Base-by-base conservation (phyloP, 768 basidiomycete genomes). In the Boletus patriciae region DNA sequence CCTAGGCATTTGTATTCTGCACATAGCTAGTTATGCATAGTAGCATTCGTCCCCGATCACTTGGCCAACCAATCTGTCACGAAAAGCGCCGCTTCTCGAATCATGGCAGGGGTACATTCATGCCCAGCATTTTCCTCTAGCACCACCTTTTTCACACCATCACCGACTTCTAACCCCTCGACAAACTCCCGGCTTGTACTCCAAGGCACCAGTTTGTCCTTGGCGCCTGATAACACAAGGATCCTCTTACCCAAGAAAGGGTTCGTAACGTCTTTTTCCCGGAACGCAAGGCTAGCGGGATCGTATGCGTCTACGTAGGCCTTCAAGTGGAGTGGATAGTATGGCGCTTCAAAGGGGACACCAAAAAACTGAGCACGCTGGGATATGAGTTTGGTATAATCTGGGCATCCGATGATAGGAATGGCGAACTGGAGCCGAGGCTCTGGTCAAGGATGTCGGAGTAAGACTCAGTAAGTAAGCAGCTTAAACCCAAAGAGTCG, bases 191-290 rank as follows among this genome's bases (percentile, higher is more conserved):
- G 46, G 53, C 83, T 83, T 18, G 80, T 76, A n/a, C 64, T 62
- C 80, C 83, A 85, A 12, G 89, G 90, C 18, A 93, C 91, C 16
- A 88, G 63, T 42, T 64, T 71, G 70, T 94, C 92, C 21, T 73
- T 76, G 53, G 62, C 80, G 0, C 91, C 92, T 1, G 85, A 84
- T 4, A 94, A 70, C 3, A 88, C 84, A 6, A 94, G 77, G 15
- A 94, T 78, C 64, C 83, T 83, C 75, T 92, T 92, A 1, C 83
- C 86, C 5, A 77, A 55, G 68, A 89, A 92, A 2, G 86, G 83
- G 60, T 87, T 87, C 11, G 68, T 61, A 2, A 50, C 57, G 34
- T 74, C 77, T 2, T 54, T 58, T 19, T 76, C 69, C 13, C 72
- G 63, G 59, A 78, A 82, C 6, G 81, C 72, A 37, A 75, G 71